Conservation (phyloP, 106 monocot species). For the Dioscorea alata region DNA sequence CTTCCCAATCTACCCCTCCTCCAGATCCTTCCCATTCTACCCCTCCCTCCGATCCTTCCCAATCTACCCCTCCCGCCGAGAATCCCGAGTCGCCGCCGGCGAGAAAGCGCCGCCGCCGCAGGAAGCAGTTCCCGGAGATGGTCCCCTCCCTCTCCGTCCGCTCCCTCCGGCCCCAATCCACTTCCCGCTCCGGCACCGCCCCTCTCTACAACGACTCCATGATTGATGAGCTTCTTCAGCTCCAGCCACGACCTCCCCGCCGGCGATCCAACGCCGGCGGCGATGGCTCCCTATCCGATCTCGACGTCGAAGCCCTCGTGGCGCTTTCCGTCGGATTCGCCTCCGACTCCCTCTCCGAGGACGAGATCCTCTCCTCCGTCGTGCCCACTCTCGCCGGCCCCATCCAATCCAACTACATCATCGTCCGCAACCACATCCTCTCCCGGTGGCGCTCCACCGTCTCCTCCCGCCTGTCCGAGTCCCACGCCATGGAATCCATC, state of each 20-base stretch:
- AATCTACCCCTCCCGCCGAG: neutral
- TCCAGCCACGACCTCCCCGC: slow-evolving; percentile 6
- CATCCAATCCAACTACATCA: slow-evolving; percentile 74
- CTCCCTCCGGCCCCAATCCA: slow-evolving; percentile 33
- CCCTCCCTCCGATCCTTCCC: slow-evolving; percentile 6
- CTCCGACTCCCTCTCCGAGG: slow-evolving; percentile 85
- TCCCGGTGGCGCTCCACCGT: slow-evolving; percentile 77
- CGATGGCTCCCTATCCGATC: slow-evolving; percentile 45
- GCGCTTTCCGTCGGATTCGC: slow-evolving; percentile 83
- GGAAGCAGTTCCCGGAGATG: slow-evolving; percentile 73
- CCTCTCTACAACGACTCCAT: slow-evolving; percentile 37
- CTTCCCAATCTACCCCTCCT: slow-evolving; percentile 5
- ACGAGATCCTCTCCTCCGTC: slow-evolving; percentile 75
- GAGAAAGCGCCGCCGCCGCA: slow-evolving; percentile 53
- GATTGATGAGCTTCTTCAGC: slow-evolving; percentile 47
- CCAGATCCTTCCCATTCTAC: neutral
- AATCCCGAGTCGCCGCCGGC: slow-evolving; percentile 18
- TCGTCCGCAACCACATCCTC: slow-evolving; percentile 88
- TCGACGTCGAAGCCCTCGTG: slow-evolving; percentile 78
- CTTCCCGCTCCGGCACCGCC: slow-evolving; percentile 19
- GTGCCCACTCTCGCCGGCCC: slow-evolving; percentile 42
- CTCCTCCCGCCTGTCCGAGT: slow-evolving; percentile 38
- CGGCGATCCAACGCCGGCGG: slow-evolving; percentile 10
- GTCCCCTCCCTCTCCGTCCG: slow-evolving; percentile 51
- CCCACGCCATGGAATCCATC: slow-evolving; percentile 65